Conservation (phyloP, 352 stramenopile species). For the Globisporangium parvum region DNA sequence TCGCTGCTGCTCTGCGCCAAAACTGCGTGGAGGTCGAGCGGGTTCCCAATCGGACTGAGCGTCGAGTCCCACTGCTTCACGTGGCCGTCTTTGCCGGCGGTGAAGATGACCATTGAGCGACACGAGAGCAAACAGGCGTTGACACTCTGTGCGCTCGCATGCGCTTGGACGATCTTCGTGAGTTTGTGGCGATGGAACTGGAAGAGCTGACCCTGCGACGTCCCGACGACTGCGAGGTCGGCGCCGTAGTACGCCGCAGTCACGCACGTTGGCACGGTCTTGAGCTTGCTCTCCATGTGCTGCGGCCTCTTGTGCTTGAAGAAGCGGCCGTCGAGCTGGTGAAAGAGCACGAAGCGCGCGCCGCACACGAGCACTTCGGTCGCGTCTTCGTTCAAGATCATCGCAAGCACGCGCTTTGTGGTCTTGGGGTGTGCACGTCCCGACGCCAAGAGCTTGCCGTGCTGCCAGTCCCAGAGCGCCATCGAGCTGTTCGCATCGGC, state of each 20-base stretch:
- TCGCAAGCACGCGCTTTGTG: slow-evolving; percentile 39
- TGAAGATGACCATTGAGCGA: slow-evolving; percentile 75
- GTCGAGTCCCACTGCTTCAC: slow-evolving; percentile 83
- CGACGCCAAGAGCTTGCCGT: slow-evolving; percentile 50
- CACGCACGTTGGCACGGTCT: slow-evolving; percentile 39
- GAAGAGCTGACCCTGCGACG: slow-evolving; percentile 49
- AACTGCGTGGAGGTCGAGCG: slow-evolving; percentile 47
- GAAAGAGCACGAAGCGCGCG: slow-evolving; percentile 57
- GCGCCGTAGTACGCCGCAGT: slow-evolving; percentile 53
- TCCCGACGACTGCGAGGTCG: slow-evolving; percentile 56
- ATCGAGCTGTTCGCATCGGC: slow-evolving; percentile 58
- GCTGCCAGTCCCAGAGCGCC: slow-evolving; percentile 78
- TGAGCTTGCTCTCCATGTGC: slow-evolving; percentile 27
- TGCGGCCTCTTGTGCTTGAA: slow-evolving; percentile 71
- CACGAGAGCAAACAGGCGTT: slow-evolving; percentile 54
- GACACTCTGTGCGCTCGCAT: slow-evolving; percentile 42
- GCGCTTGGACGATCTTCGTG: slow-evolving; percentile 50
- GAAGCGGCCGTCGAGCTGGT: slow-evolving; percentile 42
- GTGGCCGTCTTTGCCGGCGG: slow-evolving; percentile 62
- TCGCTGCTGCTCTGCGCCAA: slow-evolving; percentile 1
- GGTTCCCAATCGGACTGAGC: slow-evolving; percentile 57
- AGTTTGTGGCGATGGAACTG: slow-evolving; percentile 63
- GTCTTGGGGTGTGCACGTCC: slow-evolving; percentile 31
- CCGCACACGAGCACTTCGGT: slow-evolving; percentile 61
- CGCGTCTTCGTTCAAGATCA: slow-evolving; percentile 64